Base-by-base conservation (phyloP, 73 alveolate species). In the Durusdinium trenchii region DNA sequence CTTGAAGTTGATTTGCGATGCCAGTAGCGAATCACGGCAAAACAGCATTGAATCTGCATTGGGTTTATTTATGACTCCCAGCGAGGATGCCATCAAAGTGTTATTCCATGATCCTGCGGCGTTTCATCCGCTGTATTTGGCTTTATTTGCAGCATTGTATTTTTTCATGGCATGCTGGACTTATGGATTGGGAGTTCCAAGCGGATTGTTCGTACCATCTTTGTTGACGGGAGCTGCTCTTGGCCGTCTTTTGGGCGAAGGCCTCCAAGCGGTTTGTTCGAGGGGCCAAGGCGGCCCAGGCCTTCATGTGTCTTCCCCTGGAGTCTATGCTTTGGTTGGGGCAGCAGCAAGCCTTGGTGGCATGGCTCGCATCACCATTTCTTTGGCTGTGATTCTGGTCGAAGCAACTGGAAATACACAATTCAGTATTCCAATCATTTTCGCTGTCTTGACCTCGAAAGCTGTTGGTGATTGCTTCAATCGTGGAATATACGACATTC, bases 101-200 rank as follows among this genome's bases (percentile, higher is more conserved):
- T 46, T 91, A 12, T 91, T 91, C 76, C 97, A 91, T 16, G 97
- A 91, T 69, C 57, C 97, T 20, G 89, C 12, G 43, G 16, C 54
- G 10, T 91, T 64, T 45, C 89, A 91, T 51, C 76, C 97, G 14
- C 61, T 75, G 23, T 54, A 46, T 43, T 46, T 93, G 67, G 18
- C 50, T 23, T n/a, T 93, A 40, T 93, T 93, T 26, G 90, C 93
- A 5, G 10, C 75, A 35, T 6, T 93, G 42, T 93, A 93, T 47
- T 93, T 93, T 46, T 52, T 64, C 14, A 5, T 76, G 92, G 99
- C 99, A 18, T 93, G 99, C 52, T 93, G 99, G 99, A 93, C 99
- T 26, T 99, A 99, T 91, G 99, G 99, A 0, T 69, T 99, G n/a
- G 99, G 99, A 32, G 99, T 99, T 50, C 99, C 99, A 36, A 99